A percentile compares a stretch with the other conserved stretches of the same genome.
Conservation (phyloP, 345 rosid genomes). For the Citropsis articulata region DNA sequence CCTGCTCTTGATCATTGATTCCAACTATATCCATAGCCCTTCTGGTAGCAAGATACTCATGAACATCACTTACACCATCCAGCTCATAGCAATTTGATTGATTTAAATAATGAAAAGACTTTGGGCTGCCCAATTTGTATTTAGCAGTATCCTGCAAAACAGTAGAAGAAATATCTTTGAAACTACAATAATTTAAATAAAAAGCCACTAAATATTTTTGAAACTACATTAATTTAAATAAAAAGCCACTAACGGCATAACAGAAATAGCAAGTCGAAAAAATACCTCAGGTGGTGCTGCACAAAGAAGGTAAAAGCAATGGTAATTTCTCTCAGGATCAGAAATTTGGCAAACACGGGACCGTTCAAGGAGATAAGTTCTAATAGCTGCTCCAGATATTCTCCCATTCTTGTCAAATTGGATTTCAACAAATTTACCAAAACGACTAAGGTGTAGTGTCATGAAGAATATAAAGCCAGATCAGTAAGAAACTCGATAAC, state of each 20-base stretch:
- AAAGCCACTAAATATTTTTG: neutral
- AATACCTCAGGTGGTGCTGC: slow-evolving; percentile 88
- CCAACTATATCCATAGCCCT: slow-evolving; percentile 96
- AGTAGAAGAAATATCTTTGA: slow-evolving; percentile 5
- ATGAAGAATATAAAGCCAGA: slow-evolving; percentile 16
- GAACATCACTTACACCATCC: slow-evolving; percentile 81
- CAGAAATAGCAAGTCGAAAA: neutral
- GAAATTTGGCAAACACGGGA: slow-evolving; percentile 97
- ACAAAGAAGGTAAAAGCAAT: slow-evolving; percentile 93
- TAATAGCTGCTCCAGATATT: slow-evolving; percentile 91
- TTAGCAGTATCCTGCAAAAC: slow-evolving; percentile 56
- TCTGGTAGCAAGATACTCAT: slow-evolving; percentile 81
- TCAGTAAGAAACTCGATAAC: slow-evolving; percentile 8
- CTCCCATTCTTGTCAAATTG: slow-evolving; percentile 90
- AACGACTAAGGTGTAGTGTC: slow-evolving; percentile 57
- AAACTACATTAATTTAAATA: neutral
- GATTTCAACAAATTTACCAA: slow-evolving; percentile 93
- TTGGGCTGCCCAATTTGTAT: slow-evolving; percentile 61
- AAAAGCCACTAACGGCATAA: neutral
- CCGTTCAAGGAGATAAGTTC: slow-evolving; percentile 90
- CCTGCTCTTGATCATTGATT: slow-evolving; percentile 67
- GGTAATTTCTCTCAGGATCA: slow-evolving; percentile 88
- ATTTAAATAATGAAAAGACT: slow-evolving; percentile 71
- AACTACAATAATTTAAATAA: neutral
- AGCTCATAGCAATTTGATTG: slow-evolving; percentile 74